Percentiles rank a stretch among this genome's conserved stretches.
phyloP scores from a whole-genome alignment of 2,329 filamentous ascomycete species.

The Cladophialophora immunda region DNA sequence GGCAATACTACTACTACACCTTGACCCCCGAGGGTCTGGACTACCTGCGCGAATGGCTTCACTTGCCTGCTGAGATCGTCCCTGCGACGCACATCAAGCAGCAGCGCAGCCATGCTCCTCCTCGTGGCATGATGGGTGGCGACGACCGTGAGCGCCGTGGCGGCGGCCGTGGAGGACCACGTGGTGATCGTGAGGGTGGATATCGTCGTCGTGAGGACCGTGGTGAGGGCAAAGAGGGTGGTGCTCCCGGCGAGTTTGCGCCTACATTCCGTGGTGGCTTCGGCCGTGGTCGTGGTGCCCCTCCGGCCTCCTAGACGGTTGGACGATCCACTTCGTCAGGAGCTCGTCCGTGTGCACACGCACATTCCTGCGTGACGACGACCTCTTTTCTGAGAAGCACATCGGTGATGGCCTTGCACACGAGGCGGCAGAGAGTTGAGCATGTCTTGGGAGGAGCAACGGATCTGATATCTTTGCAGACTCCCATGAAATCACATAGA shows the following conservation, averaged over 20 bases:
- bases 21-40: constrained; percentile 99
- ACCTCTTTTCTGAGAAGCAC: constrained; percentile 1
- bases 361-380: not conserved
- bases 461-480: not conserved
- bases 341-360: not conserved
- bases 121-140: constrained; percentile 95
- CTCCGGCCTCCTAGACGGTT: constrained; percentile 56
- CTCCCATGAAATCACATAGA: not conserved
- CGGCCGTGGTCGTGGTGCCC: constrained; percentile 84
- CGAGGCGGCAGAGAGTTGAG: not conserved
- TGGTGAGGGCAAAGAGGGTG: constrained; percentile 88
- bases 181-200: constrained; percentile 84
- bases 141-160: constrained; percentile 84
- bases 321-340: not conserved
- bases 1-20: constrained; percentile 99
- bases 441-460: not conserved
- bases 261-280: constrained; percentile 92
- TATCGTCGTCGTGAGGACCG: constrained; percentile 86
- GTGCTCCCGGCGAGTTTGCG: constrained; percentile 89
- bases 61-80: constrained; percentile 99
- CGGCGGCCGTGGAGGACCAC: constrained; percentile 79
- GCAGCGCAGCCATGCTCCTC: constrained; percentile 97
- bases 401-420: not conserved
- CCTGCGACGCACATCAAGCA: constrained; percentile 99
- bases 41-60: constrained; percentile 99